These are phyloP conservation scores for Pisolithus marmoratus DNA, from an alignment of 768 basidiomycete species.

Conservation along the genomic window DNA sequence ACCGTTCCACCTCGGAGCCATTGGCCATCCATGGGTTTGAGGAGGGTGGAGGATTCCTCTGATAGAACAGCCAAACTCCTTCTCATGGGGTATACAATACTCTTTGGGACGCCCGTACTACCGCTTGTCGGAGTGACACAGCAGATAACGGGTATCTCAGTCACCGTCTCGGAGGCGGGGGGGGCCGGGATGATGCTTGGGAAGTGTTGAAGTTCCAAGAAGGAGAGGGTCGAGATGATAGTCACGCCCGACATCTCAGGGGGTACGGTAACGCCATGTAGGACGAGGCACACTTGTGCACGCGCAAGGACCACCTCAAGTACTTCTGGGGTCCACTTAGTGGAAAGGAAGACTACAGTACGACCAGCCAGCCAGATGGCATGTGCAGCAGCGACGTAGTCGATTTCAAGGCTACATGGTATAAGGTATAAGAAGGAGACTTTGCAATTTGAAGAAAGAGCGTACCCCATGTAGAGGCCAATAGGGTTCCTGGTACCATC, in stretches of 20 bases:
- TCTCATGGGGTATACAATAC: conserved; percentile 27
- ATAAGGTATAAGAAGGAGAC: neutral
- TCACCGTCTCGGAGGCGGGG: conserved; percentile 13
- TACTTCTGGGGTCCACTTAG: conserved; percentile 25
- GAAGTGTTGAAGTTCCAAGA: conserved; percentile 7
- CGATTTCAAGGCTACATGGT: conserved; percentile 21
- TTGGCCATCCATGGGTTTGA: conserved; percentile 24
- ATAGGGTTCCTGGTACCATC: conserved; percentile 13
- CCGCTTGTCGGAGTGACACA: conserved; percentile 25
- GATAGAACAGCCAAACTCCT: conserved; percentile 17
- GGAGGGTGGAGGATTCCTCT: conserved; percentile 24
- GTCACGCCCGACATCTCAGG: conserved; percentile 4
- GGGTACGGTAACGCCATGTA: conserved; percentile 17
- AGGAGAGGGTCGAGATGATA: conserved; percentile 13
- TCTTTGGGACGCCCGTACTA: conserved; percentile 28
- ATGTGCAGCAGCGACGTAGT: conserved; percentile 25
- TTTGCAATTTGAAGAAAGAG: neutral
- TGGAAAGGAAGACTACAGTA: conserved; percentile 24
- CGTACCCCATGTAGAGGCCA: conserved; percentile 25
- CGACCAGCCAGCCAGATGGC: conserved; percentile 24
- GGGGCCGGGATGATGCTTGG: conserved; percentile 11
- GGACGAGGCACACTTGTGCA: conserved; percentile 15
- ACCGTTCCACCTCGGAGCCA: conserved; percentile 30
- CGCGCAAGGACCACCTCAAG: conserved; percentile 19
- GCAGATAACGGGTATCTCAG: conserved; percentile 18